phyloP scores from a whole-genome alignment of 2,329 filamentous ascomycete genomes.

The Pseudocercospora crystallina region DNA sequence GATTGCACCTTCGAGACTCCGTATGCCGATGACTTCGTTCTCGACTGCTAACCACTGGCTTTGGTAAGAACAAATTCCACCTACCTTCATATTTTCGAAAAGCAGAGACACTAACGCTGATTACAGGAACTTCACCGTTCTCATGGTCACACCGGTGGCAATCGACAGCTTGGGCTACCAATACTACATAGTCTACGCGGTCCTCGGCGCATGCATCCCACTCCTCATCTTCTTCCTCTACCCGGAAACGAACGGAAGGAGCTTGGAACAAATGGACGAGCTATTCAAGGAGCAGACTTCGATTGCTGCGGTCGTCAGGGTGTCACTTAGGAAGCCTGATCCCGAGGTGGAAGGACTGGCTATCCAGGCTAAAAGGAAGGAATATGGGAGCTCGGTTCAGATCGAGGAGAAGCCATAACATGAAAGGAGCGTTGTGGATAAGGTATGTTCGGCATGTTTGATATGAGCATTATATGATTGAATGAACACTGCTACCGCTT shows the following conservation, averaged over 20 bases:
- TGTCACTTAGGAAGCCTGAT: conserved; percentile 12
- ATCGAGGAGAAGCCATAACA: conserved; percentile 12
- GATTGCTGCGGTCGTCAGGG: conserved; percentile 14
- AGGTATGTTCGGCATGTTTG: too few relatives aligned
- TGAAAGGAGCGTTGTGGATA: too few relatives aligned
- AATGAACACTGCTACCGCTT: too few relatives aligned
- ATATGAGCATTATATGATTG: too few relatives aligned
- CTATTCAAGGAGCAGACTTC: conserved; percentile 30
- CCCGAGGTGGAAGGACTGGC: conserved; percentile 13
- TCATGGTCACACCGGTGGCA: conserved; percentile 49
- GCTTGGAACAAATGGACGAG: conserved; percentile 54
- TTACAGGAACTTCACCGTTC: conserved; percentile 48
- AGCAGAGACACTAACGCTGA: not conserved
- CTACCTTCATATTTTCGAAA: not conserved
- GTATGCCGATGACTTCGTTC: conserved; percentile 57
- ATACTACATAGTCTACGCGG: conserved; percentile 54
- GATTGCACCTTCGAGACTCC: conserved; percentile 53
- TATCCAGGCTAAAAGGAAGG: conserved; percentile 10
- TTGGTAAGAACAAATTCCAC: conserved; percentile 34
- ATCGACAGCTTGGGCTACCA: conserved; percentile 53
- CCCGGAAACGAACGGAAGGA: conserved; percentile 50
- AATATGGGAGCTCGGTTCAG: conserved; percentile 11
- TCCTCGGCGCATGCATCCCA: conserved; percentile 48
- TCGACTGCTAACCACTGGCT: conserved; percentile 57
- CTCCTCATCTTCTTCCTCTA: conserved; percentile 55